phyloP scores from a whole-genome alignment of 192 early-diverging fungal species.

The Coemansia sp. region DNA sequence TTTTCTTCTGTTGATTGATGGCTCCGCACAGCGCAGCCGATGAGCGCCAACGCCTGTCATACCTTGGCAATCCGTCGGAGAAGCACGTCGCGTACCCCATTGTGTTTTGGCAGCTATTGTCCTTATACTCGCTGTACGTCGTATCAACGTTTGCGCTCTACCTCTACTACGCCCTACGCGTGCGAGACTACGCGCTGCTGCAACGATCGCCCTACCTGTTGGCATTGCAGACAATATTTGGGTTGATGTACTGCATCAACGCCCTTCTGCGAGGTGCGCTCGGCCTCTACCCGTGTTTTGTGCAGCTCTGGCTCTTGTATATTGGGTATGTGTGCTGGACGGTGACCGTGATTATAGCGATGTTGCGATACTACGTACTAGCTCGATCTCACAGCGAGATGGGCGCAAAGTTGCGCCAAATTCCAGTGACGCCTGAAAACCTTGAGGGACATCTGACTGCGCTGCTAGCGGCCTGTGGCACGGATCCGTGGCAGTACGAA shows the following conservation, averaged over 20 bases:
- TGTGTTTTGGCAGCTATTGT: constrained; percentile 21
- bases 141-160: constrained; percentile 9
- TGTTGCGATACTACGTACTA: constrained; percentile 22
- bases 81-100: constrained; percentile 7
- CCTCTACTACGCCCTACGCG: constrained; percentile 3
- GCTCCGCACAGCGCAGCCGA: background rate
- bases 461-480: background rate
- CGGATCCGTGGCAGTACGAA: background rate
- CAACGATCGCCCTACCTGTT: constrained; percentile 25
- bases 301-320: constrained; percentile 30
- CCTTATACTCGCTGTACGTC: constrained; percentile 9
- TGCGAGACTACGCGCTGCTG: constrained; percentile 14
- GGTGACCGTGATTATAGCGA: constrained; percentile 5
- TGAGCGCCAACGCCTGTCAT: background rate
- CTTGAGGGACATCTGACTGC: constrained; percentile 1
- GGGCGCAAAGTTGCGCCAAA: constrained; percentile 1
- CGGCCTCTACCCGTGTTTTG: constrained; percentile 21
- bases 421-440: constrained; percentile 12
- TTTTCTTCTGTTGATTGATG: background rate
- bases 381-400: constrained; percentile 6
- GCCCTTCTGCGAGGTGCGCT: constrained; percentile 16
- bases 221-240: constrained; percentile 16
- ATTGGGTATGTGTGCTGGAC: constrained; percentile 8
- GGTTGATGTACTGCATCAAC: constrained; percentile 12
- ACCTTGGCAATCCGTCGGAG: background rate